phyloP scores from a whole-genome alignment of 805 yeast species.

The Candida arabinofermentans region DNA sequence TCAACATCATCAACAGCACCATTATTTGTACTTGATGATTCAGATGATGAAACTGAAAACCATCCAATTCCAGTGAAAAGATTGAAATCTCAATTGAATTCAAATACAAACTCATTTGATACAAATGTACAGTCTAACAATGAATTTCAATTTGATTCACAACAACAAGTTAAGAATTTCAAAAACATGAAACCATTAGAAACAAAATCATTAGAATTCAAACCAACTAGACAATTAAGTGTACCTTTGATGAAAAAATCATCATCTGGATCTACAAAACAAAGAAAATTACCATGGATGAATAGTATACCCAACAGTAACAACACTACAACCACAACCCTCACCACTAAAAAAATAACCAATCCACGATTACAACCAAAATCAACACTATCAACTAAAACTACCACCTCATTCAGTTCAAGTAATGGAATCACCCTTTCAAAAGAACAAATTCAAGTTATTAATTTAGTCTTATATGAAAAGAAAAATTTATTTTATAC shows the following conservation, averaged over 20 bases:
- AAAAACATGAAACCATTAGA: conserved; percentile 22
- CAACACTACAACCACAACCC: too few species aligned
- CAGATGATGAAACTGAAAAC: not conserved
- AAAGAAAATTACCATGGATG: conserved; percentile 20
- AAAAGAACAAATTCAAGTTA: conserved; percentile 42
- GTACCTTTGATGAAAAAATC: conserved; percentile 5
- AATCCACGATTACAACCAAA: conserved; percentile 18
- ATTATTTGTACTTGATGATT: not conserved
- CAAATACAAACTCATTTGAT: not conserved
- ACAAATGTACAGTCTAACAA: not conserved
- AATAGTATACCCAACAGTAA: not conserved
- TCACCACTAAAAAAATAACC: conserved; percentile 8
- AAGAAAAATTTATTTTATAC: conserved; percentile 64
- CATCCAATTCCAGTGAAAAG: not conserved
- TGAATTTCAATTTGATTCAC: not conserved
- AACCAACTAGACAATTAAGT: conserved; percentile 1
- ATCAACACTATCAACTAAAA: not conserved
- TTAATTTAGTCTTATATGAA: conserved; percentile 47
- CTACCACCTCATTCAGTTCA: conserved; percentile 1
- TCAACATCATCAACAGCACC: too few species aligned
- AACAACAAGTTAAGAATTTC: conserved; percentile 9
- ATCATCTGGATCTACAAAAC: conserved; percentile 10
- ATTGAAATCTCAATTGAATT: too few species aligned
- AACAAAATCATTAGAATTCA: conserved; percentile 6
- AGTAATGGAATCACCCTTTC: conserved; percentile 10